Evolutionary conservation across 169 alveolate species (phyloP).

Genomic region (Amoebophrya sp.): DNA sequence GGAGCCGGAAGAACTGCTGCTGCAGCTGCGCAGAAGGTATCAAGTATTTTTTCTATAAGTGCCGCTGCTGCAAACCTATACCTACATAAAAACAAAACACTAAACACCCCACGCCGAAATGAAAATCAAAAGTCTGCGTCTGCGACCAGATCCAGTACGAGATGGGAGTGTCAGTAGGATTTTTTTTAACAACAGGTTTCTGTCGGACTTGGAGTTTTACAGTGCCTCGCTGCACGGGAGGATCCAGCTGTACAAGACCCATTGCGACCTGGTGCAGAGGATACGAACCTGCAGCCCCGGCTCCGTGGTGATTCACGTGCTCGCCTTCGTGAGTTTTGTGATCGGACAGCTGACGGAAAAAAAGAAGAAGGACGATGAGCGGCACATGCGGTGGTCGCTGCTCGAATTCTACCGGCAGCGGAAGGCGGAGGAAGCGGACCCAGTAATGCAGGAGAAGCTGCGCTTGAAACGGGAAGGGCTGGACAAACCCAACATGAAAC

Average conservation of each 20-base stretch:
- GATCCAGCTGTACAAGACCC: neutral
- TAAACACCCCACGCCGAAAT: too few relatives aligned
- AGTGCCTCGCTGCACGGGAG: neutral
- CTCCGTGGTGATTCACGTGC: neutral
- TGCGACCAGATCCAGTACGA: too few relatives aligned
- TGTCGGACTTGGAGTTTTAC: neutral
- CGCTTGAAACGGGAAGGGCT: neutral
- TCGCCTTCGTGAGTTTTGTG: neutral
- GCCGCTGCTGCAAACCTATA: neutral
- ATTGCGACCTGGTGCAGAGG: neutral
- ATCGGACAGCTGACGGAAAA: neutral
- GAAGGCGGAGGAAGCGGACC: neutral
- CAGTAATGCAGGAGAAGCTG: neutral
- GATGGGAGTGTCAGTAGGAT: neutral
- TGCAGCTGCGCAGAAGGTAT: neutral
- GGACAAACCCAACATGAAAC: neutral
- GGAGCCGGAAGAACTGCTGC: neutral
- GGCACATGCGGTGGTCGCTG: neutral
- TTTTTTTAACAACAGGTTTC: neutral
- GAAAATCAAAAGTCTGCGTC: too few relatives aligned
- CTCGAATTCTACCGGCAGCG: neutral
- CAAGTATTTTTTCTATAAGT: neutral
- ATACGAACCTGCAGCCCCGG: neutral
- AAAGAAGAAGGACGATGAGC: neutral
- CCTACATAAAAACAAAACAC: too few relatives aligned